Evolutionary conservation across 345 rosid species (phyloP).

Genomic region (Heritiera littoralis): DNA sequence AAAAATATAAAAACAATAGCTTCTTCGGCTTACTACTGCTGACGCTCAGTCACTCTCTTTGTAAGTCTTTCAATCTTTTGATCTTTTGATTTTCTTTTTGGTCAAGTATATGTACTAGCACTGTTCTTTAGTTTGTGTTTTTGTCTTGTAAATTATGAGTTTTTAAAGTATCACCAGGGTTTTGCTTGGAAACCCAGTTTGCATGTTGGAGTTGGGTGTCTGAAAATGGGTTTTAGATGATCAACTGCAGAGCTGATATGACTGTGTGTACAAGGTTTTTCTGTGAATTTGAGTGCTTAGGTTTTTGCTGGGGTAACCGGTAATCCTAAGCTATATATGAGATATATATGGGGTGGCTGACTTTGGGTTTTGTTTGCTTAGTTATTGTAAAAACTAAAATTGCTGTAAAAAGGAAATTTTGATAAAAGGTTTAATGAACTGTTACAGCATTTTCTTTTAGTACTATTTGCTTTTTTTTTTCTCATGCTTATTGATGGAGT

Average conservation of each 20-base stretch:
- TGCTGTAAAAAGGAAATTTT: background rate
- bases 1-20: too few species aligned
- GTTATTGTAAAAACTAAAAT: background rate
- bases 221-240: constrained; percentile 6
- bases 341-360: background rate
- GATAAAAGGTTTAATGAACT: background rate
- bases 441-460: background rate
- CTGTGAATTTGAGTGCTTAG: background rate
- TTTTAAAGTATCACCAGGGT: background rate
- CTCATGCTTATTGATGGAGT: background rate
- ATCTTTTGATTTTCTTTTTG: background rate
- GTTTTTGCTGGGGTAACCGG: background rate
- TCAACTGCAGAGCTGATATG: background rate
- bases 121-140: background rate
- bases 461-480: background rate
- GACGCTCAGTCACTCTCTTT: background rate
- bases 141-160: background rate
- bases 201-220: background rate
- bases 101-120: background rate
- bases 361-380: background rate
- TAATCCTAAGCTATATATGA: background rate
- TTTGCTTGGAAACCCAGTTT: constrained; percentile 7
- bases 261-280: background rate
- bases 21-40: background rate
- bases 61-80: background rate